Evolutionary conservation across 1,284 basidiomycete species (phyloP).

Genomic region (Lignosus rhinocerotis): DNA sequence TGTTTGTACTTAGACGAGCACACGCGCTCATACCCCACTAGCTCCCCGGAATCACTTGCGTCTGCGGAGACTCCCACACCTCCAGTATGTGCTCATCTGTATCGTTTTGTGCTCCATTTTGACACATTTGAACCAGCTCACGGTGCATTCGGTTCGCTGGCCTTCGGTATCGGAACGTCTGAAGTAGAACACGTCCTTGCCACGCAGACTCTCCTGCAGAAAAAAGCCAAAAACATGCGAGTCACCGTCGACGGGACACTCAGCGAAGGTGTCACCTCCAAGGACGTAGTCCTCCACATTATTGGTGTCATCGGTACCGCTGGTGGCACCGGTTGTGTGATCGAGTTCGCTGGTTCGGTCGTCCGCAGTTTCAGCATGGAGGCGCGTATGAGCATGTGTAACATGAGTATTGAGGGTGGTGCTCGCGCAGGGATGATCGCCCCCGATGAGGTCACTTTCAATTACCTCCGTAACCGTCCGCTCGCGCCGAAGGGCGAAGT

Average conservation of each 20-base stretch:
- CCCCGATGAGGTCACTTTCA: slow-evolving; percentile 90
- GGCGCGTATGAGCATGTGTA: slow-evolving; percentile 95
- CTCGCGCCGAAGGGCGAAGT: slow-evolving; percentile 85
- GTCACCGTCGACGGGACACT: slow-evolving; percentile 89
- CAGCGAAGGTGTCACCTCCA: slow-evolving; percentile 87
- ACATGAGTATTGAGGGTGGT: slow-evolving; percentile 98
- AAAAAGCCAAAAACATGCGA: slow-evolving; percentile 95
- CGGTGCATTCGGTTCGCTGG: slow-evolving; percentile 94
- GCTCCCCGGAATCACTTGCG: slow-evolving; percentile 94
- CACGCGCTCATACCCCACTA: slow-evolving; percentile 34
- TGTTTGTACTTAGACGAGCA: slow-evolving; percentile 59
- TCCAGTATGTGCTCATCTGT: slow-evolving; percentile 57
- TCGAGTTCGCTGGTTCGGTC: slow-evolving; percentile 92
- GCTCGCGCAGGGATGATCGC: slow-evolving; percentile 96
- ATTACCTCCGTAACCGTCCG: slow-evolving; percentile 85
- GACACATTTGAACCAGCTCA: slow-evolving; percentile 60
- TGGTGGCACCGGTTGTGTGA: slow-evolving; percentile 90
- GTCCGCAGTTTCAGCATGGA: slow-evolving; percentile 95
- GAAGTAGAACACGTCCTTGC: slow-evolving; percentile 98
- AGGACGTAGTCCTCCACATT: slow-evolving; percentile 94
- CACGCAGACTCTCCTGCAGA: slow-evolving; percentile 91
- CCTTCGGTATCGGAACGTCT: slow-evolving; percentile 95
- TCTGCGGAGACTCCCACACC: slow-evolving; percentile 96
- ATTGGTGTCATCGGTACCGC: slow-evolving; percentile 95
- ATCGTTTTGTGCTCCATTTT: background rate